A percentile compares a stretch with the other conserved stretches of the same genome.
phyloP scores from a whole-genome alignment of 768 basidiomycete species.

The Phanerochaete carnosa region DNA sequence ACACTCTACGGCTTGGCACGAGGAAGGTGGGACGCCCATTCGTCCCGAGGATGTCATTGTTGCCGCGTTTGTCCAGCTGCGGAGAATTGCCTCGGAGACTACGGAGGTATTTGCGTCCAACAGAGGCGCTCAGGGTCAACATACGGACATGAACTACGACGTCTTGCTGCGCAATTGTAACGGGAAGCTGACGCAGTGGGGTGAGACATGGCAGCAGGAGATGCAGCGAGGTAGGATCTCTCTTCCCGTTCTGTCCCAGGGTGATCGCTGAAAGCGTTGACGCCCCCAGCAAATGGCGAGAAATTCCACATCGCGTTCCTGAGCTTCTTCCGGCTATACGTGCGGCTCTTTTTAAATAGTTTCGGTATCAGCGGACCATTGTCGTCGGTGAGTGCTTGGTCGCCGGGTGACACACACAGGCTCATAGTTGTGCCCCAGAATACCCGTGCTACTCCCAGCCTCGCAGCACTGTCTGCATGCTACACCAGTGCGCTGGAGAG shows the following conservation, averaged over 20 bases:
- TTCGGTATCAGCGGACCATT: conserved; percentile 72
- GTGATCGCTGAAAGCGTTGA: not conserved
- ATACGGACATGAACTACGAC: conserved; percentile 71
- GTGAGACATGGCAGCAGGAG: conserved; percentile 65
- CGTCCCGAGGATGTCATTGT: conserved; percentile 83
- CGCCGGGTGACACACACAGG: not conserved
- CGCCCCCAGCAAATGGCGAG: conserved; percentile 57
- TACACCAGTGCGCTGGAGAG: conserved; percentile 72
- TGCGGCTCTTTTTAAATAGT: conserved; percentile 79
- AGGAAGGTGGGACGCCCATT: conserved; percentile 43
- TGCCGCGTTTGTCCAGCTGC: conserved; percentile 71
- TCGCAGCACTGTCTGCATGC: conserved; percentile 62
- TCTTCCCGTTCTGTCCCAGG: conserved; percentile 3
- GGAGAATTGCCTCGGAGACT: conserved; percentile 60
- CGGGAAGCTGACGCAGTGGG: conserved; percentile 68
- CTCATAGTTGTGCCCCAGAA: not conserved
- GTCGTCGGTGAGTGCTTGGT: conserved; percentile 41
- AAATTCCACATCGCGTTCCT: conserved; percentile 76
- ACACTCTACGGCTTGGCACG: conserved; percentile 69
- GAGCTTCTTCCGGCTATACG: conserved; percentile 72
- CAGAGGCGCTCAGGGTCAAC: conserved; percentile 39
- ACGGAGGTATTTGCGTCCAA: conserved; percentile 67
- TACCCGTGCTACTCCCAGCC: conserved; percentile 3
- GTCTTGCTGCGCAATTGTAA: conserved; percentile 71
- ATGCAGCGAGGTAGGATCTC: conserved; percentile 46